Conservation (phyloP, 108 stramenopile genomes). For the Cyclotella kingstonii region DNA sequence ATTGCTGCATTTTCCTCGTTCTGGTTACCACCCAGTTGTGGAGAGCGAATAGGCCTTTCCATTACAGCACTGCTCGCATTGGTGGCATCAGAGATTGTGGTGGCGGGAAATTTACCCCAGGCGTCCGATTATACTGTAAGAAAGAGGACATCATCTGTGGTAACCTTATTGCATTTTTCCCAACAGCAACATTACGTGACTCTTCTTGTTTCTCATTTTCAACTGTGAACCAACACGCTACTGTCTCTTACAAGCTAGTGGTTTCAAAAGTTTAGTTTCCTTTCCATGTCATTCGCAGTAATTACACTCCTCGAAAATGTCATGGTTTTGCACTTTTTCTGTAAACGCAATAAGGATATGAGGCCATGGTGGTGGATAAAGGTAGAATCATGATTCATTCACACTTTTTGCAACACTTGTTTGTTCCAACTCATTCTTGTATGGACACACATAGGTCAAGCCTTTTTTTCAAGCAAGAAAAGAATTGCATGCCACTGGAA, state of each 20-base stretch:
- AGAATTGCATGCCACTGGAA: too few species aligned
- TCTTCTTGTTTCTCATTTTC: background rate
- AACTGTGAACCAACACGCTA: too few species aligned
- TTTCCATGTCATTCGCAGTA: conserved; percentile 10
- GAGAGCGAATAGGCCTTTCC: conserved; percentile 47
- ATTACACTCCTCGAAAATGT: conserved; percentile 30
- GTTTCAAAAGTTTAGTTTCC: conserved; percentile 23
- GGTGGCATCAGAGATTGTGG: conserved; percentile 41
- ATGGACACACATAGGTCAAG: too few species aligned
- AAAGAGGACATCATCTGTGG: background rate
- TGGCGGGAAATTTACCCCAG: conserved; percentile 30
- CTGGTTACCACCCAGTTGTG: conserved; percentile 43
- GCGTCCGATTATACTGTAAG: conserved; percentile 8
- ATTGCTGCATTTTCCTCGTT: conserved; percentile 34
- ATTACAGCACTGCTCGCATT: conserved; percentile 48
- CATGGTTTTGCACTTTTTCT: conserved; percentile 38
- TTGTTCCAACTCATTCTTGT: background rate
- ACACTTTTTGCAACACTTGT: background rate
- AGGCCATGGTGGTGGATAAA: conserved; percentile 1
- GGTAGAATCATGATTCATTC: background rate
- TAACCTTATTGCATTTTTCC: background rate
- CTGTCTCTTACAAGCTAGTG: conserved; percentile 3
- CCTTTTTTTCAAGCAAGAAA: too few species aligned
- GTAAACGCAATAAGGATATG: conserved; percentile 12
- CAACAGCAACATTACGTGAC: background rate